These are phyloP conservation scores for Ceratocystis cubensis DNA, from an alignment of 2,329 filamentous ascomycete species.

Conservation along the genomic window DNA sequence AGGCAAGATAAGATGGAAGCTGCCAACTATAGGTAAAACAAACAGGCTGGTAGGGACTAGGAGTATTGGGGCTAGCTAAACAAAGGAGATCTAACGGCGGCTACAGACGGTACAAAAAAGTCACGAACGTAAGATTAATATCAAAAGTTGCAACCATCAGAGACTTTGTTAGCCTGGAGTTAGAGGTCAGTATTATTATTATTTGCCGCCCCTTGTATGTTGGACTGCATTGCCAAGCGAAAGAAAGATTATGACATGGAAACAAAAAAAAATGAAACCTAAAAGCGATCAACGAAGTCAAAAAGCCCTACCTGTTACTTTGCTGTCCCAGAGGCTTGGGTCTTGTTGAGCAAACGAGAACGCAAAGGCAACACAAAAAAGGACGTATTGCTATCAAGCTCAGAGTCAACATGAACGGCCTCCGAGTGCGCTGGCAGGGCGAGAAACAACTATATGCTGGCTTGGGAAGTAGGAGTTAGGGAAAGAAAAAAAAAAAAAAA, in stretches of 20 bases:
- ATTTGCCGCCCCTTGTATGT: neutral
- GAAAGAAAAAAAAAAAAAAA: neutral
- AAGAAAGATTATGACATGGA: neutral
- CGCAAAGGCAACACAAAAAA: neutral
- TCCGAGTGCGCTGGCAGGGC: slow-evolving; percentile 2
- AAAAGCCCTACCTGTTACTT: neutral
- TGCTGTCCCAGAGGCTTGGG: neutral
- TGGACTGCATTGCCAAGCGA: neutral
- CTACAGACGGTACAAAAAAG: neutral
- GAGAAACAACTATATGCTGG: neutral
- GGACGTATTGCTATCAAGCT: neutral
- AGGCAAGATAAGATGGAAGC: slow-evolving; percentile 5
- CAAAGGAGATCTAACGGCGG: neutral
- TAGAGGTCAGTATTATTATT: too few species aligned
- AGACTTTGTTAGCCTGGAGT: neutral
- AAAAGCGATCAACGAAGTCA: too few species aligned
- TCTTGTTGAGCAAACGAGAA: neutral
- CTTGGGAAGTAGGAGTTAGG: neutral
- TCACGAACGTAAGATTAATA: neutral
- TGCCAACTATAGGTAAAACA: neutral
- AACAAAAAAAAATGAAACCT: neutral
- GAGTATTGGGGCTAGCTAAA: neutral
- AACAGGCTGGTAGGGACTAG: neutral
- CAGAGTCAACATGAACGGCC: neutral
- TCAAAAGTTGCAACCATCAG: neutral